phyloP scores from a whole-genome alignment of 805 yeast species.

The Peterozyma toletana region DNA sequence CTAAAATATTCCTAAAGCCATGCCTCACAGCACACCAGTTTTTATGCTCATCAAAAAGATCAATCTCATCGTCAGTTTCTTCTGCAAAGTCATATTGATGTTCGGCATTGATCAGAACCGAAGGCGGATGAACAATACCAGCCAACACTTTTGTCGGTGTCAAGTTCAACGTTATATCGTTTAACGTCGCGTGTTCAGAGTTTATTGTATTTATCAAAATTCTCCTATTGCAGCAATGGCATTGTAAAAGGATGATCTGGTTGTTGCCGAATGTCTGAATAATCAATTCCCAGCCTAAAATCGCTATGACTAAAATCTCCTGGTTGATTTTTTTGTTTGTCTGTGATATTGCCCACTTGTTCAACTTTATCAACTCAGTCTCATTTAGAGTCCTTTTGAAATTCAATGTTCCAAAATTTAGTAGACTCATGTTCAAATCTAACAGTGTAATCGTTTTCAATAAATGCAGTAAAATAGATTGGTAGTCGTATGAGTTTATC shows the following conservation, averaged over 20 bases:
- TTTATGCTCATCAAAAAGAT: constrained; percentile 26
- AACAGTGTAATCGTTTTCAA: background rate
- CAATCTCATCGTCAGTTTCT: constrained; percentile 13
- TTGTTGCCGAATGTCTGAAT: constrained; percentile 18
- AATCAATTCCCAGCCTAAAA: constrained; percentile 30
- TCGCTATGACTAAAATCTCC: constrained; percentile 13
- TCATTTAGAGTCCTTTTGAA: background rate
- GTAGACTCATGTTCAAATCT: constrained; percentile 7
- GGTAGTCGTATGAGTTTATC: constrained; percentile 6
- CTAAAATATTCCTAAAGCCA: constrained; percentile 15
- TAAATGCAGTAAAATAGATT: constrained; percentile 1
- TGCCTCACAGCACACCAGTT: constrained; percentile 27
- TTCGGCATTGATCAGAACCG: background rate
- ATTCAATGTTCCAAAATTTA: constrained; percentile 5
- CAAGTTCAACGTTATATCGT: constrained; percentile 19
- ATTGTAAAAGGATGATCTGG: constrained; percentile 19
- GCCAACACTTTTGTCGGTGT: constrained; percentile 15
- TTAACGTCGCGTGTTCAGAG: constrained; percentile 7
- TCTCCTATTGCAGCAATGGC: constrained; percentile 28
- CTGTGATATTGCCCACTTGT: constrained; percentile 3
- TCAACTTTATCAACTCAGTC: constrained; percentile 8
- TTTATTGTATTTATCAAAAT: constrained; percentile 17
- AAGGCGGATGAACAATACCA: constrained; percentile 4
- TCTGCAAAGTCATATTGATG: constrained; percentile 3
- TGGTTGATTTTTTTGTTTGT: constrained; percentile 4